A percentile compares a stretch with the other conserved stretches of the same genome.
phyloP scores from a whole-genome alignment of 2,329 filamentous ascomycete species.

The Cercospora sojina region DNA sequence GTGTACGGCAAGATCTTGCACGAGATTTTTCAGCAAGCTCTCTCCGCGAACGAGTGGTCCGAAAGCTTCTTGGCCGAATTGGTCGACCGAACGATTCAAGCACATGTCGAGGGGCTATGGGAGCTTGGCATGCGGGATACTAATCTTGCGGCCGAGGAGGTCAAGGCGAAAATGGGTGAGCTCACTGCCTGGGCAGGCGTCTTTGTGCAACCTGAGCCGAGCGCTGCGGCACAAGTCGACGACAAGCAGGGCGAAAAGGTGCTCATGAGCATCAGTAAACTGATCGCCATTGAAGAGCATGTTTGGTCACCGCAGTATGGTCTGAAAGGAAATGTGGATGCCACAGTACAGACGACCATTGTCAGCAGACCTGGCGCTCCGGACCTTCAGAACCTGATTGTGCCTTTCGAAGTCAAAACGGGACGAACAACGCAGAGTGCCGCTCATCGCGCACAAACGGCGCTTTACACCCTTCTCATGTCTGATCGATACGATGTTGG shows the following conservation, averaged over 20 bases:
- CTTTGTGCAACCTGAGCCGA: conserved; percentile 72
- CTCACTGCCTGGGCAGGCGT: conserved; percentile 78
- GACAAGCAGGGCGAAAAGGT: conserved; percentile 75
- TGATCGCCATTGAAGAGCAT: conserved; percentile 95
- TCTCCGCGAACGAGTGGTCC: conserved; percentile 82
- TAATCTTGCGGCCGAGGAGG: conserved; percentile 71
- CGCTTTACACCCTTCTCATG: conserved; percentile 86
- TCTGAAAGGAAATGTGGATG: conserved; percentile 95
- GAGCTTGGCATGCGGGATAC: conserved; percentile 72
- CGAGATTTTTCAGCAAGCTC: conserved; percentile 88
- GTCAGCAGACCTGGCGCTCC: conserved; percentile 65
- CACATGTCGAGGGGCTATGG: conserved; percentile 85
- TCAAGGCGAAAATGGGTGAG: conserved; percentile 79
- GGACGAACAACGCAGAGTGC: conserved; percentile 76
- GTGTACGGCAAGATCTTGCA: conserved; percentile 93
- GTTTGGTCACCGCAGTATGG: conserved; percentile 98
- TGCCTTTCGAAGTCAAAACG: conserved; percentile 94
- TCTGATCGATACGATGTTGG: conserved; percentile 95
- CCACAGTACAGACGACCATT: conserved; percentile 86
- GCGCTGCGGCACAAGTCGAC: conserved; percentile 70
- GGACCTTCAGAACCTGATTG: conserved; percentile 57
- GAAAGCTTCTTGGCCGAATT: conserved; percentile 62
- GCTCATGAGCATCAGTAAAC: conserved; percentile 83
- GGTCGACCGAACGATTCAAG: conserved; percentile 68
- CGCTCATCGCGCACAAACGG: conserved; percentile 88